Base-by-base conservation (phyloP, 2,329 filamentous ascomycete genomes). In the Fusarium sulawesiense region DNA sequence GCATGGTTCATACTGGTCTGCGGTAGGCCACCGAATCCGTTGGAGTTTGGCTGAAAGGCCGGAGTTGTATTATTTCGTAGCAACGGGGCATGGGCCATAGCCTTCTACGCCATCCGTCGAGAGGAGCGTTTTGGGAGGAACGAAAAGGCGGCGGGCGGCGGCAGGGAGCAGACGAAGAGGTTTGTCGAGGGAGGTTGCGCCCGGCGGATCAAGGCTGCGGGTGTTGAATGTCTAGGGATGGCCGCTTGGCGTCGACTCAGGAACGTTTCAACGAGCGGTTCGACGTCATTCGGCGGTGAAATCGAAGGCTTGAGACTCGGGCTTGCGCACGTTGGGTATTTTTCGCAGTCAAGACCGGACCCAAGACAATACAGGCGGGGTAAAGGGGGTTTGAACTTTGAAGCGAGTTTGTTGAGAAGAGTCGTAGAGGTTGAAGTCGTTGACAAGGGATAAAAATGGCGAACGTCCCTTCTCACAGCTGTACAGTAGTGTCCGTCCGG, bases 21-120 rank as follows among this genome's bases (percentile, higher is more conserved):
- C 61, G 80, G 79, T 67, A 83, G 76, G 76, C 81, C 78, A 71
- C 82, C 80, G 76, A 83, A 81, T 77, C 80, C 79, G 78, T 83
- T 83, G 73, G 83, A 78, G 73, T 80, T 81, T 75, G 82, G 78
- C 75, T 83, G 80, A 76, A 88, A 87, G 77, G 84, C 81, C 76
- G 87, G 85, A 73, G 85, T 82, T 76, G 86, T 88, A 75, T 87
- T 87, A 75, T 84, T 88, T 85, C 87, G 83, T 75, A 88, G 78
- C 72, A 88, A 80, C 75, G 87, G 84, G 81, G 86, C 86, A 84
- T 88, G 84, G 79, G 87, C 86, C 87, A 88, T 88, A 76, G 78
- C 82, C 79, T 80, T 75, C 67, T 78, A 79, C 74, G 80, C 82
- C 83, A 83, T 84, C 75, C 80, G 81, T 76, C 68, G 68, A 51